phyloP scores from a whole-genome alignment of 352 stramenopile genomes.

The Phytophthora pisi region DNA sequence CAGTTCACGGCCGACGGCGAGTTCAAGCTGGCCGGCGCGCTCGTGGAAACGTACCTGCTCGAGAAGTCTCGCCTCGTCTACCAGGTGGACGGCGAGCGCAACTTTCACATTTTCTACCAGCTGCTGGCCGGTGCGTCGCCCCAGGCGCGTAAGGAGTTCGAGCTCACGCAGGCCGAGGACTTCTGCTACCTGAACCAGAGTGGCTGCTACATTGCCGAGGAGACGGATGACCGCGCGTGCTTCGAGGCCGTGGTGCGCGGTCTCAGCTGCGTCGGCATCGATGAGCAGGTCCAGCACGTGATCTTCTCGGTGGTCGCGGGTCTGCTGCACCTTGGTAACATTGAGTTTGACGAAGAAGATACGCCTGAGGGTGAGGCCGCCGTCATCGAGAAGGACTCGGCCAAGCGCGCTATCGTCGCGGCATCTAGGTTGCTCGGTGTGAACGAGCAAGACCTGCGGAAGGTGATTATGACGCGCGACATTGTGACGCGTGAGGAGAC shows the following conservation, averaged over 20 bases:
- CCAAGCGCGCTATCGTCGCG: slow-evolving; percentile 60
- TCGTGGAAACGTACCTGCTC: slow-evolving; percentile 89
- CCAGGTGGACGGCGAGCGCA: slow-evolving; percentile 91
- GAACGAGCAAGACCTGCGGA: slow-evolving; percentile 58
- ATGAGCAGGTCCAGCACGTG: slow-evolving; percentile 63
- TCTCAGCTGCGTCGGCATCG: slow-evolving; percentile 81
- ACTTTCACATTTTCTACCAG: slow-evolving; percentile 97
- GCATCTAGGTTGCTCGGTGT: slow-evolving; percentile 77
- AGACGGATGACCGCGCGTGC: slow-evolving; percentile 90
- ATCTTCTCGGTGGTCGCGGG: slow-evolving; percentile 94
- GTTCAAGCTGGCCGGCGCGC: slow-evolving; percentile 86
- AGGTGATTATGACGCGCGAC: slow-evolving; percentile 87
- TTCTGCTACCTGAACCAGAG: slow-evolving; percentile 96
- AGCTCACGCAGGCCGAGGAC: slow-evolving; percentile 80
- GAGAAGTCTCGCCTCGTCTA: slow-evolving; percentile 90
- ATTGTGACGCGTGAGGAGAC: slow-evolving; percentile 87
- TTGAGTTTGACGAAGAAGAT: slow-evolving; percentile 93
- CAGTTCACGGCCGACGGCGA: slow-evolving; percentile 91
- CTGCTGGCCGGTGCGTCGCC: slow-evolving; percentile 74
- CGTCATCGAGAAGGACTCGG: slow-evolving; percentile 72
- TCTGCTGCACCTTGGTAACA: slow-evolving; percentile 96
- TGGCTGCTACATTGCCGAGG: slow-evolving; percentile 92
- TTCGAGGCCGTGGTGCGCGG: slow-evolving; percentile 76
- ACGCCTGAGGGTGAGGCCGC: slow-evolving; percentile 79
- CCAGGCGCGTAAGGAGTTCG: slow-evolving; percentile 58